phyloP scores from a whole-genome alignment of 345 rosid species.

The Capsella bursapastoris region DNA sequence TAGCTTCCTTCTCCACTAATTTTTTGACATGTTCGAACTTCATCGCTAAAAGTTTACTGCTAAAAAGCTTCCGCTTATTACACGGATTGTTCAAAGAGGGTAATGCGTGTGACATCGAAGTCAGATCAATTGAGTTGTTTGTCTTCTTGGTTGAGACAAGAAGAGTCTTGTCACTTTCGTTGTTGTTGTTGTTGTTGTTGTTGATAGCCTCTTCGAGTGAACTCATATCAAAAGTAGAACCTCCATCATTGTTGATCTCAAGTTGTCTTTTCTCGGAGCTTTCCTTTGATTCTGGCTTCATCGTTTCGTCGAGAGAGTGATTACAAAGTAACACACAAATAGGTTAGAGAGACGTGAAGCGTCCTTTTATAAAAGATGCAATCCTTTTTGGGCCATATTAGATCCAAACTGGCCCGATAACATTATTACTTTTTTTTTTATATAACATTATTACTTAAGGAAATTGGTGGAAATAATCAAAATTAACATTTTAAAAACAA shows the following conservation, averaged over 20 bases:
- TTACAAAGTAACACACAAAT: neutral
- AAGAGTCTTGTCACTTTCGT: neutral
- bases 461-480: neutral
- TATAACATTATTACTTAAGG: neutral
- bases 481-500: too few species aligned
- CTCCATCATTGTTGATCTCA: neutral
- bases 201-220: constrained; percentile 24
- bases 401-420: too few species aligned
- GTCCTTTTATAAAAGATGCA: too few species aligned
- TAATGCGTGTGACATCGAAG: neutral
- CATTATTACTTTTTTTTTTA: neutral
- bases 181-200: neutral
- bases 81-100: neutral
- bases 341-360: neutral
- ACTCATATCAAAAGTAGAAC: constrained; percentile 28
- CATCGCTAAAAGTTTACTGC: neutral
- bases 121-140: neutral
- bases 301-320: neutral
- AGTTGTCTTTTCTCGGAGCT: neutral
- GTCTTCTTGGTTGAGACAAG: neutral
- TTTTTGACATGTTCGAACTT: neutral
- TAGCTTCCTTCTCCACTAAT: neutral
- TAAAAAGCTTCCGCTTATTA: neutral
- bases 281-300: constrained; percentile 32
- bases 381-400: too few species aligned